A percentile compares a stretch with the other conserved stretches of the same genome.
phyloP scores from a whole-genome alignment of 371 early-diverging fungal species.

The Rhizopus stolonifer region DNA sequence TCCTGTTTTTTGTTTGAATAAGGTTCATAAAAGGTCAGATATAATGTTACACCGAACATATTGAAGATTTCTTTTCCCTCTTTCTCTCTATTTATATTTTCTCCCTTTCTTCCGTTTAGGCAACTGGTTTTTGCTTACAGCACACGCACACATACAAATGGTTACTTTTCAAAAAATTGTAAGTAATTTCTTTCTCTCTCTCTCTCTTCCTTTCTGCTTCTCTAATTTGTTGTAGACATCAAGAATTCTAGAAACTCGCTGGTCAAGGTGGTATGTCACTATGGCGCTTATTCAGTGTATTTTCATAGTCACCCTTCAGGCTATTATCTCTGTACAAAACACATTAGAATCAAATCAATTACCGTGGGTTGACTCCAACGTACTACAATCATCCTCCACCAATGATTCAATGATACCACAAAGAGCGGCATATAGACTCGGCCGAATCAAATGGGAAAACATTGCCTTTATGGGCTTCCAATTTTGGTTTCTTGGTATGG shows the following conservation, averaged over 20 bases:
- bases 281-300: conserved; percentile 25
- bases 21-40: background rate
- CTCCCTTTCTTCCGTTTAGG: background rate
- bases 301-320: conserved; percentile 24
- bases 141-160: conserved; percentile 23
- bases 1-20: no score
- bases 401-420: conserved; percentile 13
- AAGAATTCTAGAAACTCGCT: conserved; percentile 28
- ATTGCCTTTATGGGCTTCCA: conserved; percentile 34
- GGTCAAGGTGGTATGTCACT: conserved; percentile 28
- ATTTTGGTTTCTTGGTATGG: conserved; percentile 31
- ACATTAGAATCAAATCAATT: conserved; percentile 17
- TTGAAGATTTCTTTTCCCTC: background rate
- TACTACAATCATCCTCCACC: conserved; percentile 9
- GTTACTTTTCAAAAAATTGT: conserved; percentile 37
- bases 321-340: conserved; percentile 23
- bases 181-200: no score
- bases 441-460: conserved; percentile 33
- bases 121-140: conserved; percentile 14
- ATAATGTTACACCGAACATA: background rate
- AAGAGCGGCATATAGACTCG: conserved; percentile 18
- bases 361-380: conserved; percentile 8
- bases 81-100: background rate
- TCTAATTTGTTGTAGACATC: no score
- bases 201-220: no score